Base-by-base conservation (phyloP, 140 eudicot genomes). In the Anethum foeniculum region DNA sequence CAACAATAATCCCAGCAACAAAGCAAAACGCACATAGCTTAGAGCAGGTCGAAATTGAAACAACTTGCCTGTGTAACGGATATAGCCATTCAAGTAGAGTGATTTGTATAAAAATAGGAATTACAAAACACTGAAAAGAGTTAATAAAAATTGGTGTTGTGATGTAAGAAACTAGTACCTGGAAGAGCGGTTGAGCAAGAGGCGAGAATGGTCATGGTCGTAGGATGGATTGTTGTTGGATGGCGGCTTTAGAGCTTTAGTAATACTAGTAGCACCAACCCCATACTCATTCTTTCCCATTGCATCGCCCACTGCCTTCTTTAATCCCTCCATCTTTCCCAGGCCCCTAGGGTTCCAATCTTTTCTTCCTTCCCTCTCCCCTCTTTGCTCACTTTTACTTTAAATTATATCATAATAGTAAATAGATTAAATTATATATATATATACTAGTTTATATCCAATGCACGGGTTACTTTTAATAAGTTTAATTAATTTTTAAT, bases 31-130 rank as follows among this genome's bases (percentile, higher is more conserved):
- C 90, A 83, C 98, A 92, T n/a, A 90, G 86, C 96, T 94, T 94
- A n/a, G 98, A 90, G 88, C 98, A 94, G 25, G 97, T 92, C 92
- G 87, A 80, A 43, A 92, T 34, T 1, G 98, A 92, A n/a, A 94
- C 94, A 13, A 67, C 80, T 21, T 84, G 84, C 82, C 98, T 94
- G 93, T 84, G 84, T 1, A 1, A 34, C 1, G 38, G 38, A 34
- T 34, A 34, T 34, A 34, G 38, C 38, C 38, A 34, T 34, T 34
- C 38, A 34, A 34, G 38, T 34, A 1, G 38, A 34, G 38, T 34
- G 3, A 34, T 1, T 34, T 34, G 38, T 39, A 39, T 1, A 39
- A 39, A 39, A 2, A 39, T 39, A 39, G 41, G 41, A 4, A 38
- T 38, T 2, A 38, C 4, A 38, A 4, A 1, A 4, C 41, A 4